These are phyloP conservation scores for Pholiota molesta DNA, from an alignment of 768 basidiomycete species.

Conservation along the genomic window DNA sequence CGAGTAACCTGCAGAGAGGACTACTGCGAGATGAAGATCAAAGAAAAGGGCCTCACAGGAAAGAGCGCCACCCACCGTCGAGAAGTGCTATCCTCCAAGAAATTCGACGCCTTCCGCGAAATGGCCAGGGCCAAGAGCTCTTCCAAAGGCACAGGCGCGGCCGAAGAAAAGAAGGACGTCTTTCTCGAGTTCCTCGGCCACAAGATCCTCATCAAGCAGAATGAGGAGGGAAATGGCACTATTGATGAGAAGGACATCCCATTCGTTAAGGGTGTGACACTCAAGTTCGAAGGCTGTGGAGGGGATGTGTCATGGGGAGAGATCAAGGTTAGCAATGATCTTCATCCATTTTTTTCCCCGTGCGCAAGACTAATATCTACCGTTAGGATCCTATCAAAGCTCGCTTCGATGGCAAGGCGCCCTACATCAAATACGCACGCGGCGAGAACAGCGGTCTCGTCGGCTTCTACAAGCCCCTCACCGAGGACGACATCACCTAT, in stretches of 20 bases:
- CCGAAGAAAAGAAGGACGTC: conserved; percentile 51
- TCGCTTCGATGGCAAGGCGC: conserved; percentile 49
- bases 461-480: conserved; percentile 65
- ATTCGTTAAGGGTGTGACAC: conserved; percentile 54
- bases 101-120: conserved; percentile 81
- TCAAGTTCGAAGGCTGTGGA: conserved; percentile 60
- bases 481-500: conserved; percentile 72
- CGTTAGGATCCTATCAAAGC: conserved; percentile 50
- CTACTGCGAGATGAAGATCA: conserved; percentile 96
- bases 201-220: conserved; percentile 64
- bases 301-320: conserved; percentile 52
- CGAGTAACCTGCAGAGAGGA: conserved; percentile 52
- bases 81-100: conserved; percentile 47
- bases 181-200: conserved; percentile 77
- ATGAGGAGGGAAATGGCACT: conserved; percentile 61
- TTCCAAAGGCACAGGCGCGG: conserved; percentile 31
- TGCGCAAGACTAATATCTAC: too few relatives aligned
- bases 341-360: too few relatives aligned
- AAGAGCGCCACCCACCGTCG: conserved; percentile 65
- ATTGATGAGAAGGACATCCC: conserved; percentile 65
- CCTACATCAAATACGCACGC: conserved; percentile 52
- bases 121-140: conserved; percentile 46
- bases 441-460: conserved; percentile 54
- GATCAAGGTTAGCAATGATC: conserved; percentile 54
- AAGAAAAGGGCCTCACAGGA: conserved; percentile 87